Base-by-base conservation (phyloP, 345 rosid species). In the Murraya paniculata region DNA sequence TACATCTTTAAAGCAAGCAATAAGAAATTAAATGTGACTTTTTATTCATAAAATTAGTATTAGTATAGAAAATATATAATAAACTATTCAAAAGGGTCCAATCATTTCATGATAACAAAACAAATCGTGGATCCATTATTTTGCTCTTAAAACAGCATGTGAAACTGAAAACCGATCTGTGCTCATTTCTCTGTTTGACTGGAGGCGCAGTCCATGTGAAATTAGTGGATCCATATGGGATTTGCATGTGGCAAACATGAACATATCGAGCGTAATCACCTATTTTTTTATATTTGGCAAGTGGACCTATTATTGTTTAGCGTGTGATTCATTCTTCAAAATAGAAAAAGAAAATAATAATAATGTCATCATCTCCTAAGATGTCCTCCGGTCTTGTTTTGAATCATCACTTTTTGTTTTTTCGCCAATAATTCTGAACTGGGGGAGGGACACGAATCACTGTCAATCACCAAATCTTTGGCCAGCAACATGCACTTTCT, bases 161-260 rank as follows among this genome's bases (percentile, higher is more conserved):
- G 64, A 24, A 57, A 24, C 31, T 57, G 64, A 24, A 57, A 24
- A 3, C 24, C n/a, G 10, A 11, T 36, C 57, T 48, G 66, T 13
- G 30, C 16, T 10, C 2, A 2, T 19, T 64, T 64, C 7, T 75
- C 55, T 1, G 72, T 24, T 19, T 13, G n/a, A 31, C 33, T 16
- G 61, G 65, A 31, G 41, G 77, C 62, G 48, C 3, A 62, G 22
- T 59, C 65, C 84, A 85, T 62, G 80, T 82, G 85, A 38, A 68
- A 48, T 7, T 22, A 33, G 66, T 10, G 33, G 8, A 2, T 7
- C 27, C 68, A 27, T 72, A n/a, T 35, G 74, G 22, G 2, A 25
- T 69, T 19, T 28, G n/a, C 82, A 69, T 58, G 81, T 73, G 82
- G 50, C 9, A 45, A n/a, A 71, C 16, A 16, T 62, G 78, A 35